These are phyloP conservation scores for Phylloporus sp. DNA, from an alignment of 768 basidiomycete genomes.

Conservation along the genomic window DNA sequence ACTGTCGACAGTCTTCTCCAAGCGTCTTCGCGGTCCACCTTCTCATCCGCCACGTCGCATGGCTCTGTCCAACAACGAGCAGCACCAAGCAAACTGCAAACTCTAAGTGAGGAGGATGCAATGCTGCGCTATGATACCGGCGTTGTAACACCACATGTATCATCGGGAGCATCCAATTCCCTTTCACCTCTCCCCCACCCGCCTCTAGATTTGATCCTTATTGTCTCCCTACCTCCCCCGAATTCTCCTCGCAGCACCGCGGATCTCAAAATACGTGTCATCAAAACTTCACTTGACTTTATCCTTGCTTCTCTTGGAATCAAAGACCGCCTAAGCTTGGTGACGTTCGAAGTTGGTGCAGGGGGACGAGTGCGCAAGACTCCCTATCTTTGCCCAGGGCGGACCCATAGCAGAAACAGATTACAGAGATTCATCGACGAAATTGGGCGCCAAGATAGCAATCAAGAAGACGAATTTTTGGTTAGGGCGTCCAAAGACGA, in stretches of 20 bases:
- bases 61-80: conserved; percentile 44
- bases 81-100: conserved; percentile 47
- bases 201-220: conserved; percentile 87
- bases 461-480: conserved; percentile 56
- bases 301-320: conserved; percentile 69
- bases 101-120: conserved; percentile 73
- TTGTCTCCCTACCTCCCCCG: conserved; percentile 81
- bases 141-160: conserved; percentile 67
- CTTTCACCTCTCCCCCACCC: conserved; percentile 82
- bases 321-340: conserved; percentile 81
- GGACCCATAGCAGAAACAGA: conserved; percentile 62
- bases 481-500: conserved; percentile 81
- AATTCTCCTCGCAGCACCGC: conserved; percentile 71
- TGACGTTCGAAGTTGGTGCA: conserved; percentile 87
- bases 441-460: conserved; percentile 42
- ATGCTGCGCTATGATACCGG: conserved; percentile 54
- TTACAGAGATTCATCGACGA: conserved; percentile 78
- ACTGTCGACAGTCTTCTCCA: conserved; percentile 63
- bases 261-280: conserved; percentile 82
- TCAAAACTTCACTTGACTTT: conserved; percentile 86
- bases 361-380: conserved; percentile 85
- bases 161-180: conserved; percentile 73
- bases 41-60: conserved; percentile 73
- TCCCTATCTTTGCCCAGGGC: conserved; percentile 80
- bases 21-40: conserved; percentile 60